phyloP scores from a whole-genome alignment of 176 grass and related monocot species.

The Zoysia pacifica region DNA sequence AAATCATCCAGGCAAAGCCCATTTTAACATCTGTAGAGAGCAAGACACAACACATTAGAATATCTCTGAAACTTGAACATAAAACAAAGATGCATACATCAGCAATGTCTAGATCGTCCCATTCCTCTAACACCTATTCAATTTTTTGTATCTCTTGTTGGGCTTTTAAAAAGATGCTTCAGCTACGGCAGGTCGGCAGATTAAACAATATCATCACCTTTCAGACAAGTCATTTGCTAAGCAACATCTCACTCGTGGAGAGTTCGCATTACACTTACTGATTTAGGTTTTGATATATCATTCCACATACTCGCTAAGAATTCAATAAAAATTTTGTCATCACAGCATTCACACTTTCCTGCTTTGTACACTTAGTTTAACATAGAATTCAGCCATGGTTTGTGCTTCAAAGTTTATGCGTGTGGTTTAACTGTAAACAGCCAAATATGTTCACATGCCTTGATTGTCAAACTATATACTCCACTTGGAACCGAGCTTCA shows the following conservation, averaged over 20 bases:
- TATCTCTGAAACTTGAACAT: background rate
- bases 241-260: background rate
- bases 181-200: background rate
- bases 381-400: background rate
- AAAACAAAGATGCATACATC: background rate
- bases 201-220: slow-evolving; percentile 6
- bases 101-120: background rate
- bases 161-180: background rate
- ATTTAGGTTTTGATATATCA: background rate
- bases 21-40: background rate
- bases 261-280: background rate
- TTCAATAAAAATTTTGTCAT: background rate
- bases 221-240: background rate
- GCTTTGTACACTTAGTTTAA: background rate
- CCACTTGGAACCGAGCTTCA: background rate
- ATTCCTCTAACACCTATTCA: background rate
- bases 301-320: background rate
- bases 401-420: background rate
- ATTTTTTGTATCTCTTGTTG: background rate
- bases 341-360: background rate
- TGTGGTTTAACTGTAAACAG: background rate
- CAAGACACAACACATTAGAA: background rate
- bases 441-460: background rate
- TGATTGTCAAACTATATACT: background rate
- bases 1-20: background rate